A percentile compares a stretch with the other conserved stretches of the same genome.
Evolutionary conservation across 164 flowering plant species (phyloP).

Genomic region (Macadamia integrifolia): DNA sequence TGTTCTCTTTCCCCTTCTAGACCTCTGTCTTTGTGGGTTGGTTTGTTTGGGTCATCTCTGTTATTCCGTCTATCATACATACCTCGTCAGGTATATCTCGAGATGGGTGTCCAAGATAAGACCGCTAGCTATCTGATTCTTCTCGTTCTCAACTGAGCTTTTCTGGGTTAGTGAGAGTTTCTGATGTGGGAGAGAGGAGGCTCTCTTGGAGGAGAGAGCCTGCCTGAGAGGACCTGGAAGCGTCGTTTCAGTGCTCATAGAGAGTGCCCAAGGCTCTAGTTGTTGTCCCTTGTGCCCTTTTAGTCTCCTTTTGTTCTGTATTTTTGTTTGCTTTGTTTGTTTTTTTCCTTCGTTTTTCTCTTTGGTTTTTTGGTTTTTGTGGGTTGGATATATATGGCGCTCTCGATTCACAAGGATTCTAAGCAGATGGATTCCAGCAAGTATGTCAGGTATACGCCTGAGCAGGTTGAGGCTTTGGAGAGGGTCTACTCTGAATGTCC

Average conservation of each 20-base stretch:
- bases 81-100: neutral
- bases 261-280: slow-evolving; percentile 5
- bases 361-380: neutral
- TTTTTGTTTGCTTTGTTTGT: neutral
- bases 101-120: slow-evolving; percentile 29
- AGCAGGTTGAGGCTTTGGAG: slow-evolving; percentile 89
- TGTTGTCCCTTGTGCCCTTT: too few relatives aligned
- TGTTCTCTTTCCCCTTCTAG: neutral
- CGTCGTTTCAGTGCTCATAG: slow-evolving; percentile 9
- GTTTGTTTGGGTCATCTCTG: too few relatives aligned
- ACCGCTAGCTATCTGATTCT: slow-evolving; percentile 12
- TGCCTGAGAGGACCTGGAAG: slow-evolving; percentile 22
- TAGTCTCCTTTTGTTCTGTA: neutral
- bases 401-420: slow-evolving; percentile 34
- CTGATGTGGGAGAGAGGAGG: slow-evolving; percentile 65
- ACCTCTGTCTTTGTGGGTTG: slow-evolving; percentile 1
- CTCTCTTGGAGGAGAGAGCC: slow-evolving; percentile 74
- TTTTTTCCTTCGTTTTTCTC: neutral
- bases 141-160: slow-evolving; percentile 9
- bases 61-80: too few relatives aligned
- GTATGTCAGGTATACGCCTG: slow-evolving; percentile 81
- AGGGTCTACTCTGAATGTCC: slow-evolving; percentile 85
- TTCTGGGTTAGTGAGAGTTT: slow-evolving; percentile 3
- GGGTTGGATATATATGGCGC: slow-evolving; percentile 27
- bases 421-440: slow-evolving; percentile 59